These are phyloP conservation scores for Wallacemonas collosoma DNA, from an alignment of 208 protist species.

Conservation along the genomic window DNA sequence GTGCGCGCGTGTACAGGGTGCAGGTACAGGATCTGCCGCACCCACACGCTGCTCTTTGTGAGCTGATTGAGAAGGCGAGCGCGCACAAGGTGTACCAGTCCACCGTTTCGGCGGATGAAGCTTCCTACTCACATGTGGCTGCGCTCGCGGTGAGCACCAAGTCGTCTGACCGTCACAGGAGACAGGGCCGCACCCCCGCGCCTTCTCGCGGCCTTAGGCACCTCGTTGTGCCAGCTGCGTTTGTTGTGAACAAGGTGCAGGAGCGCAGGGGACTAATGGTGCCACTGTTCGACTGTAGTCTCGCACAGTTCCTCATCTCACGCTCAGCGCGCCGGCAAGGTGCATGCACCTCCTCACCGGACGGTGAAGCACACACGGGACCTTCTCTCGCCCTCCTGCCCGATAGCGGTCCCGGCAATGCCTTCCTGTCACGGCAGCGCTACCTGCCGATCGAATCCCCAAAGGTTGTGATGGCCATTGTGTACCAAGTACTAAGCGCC, in stretches of 20 bases:
- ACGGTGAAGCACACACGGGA: background rate
- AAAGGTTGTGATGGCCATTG: constrained; percentile 51
- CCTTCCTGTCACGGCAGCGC: constrained; percentile 20
- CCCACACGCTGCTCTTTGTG: background rate
- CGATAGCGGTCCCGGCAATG: background rate
- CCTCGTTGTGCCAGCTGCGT: constrained; percentile 64
- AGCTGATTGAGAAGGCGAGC: constrained; percentile 15
- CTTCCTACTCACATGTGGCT: constrained; percentile 17
- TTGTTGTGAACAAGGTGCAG: constrained; percentile 35
- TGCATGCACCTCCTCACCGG: background rate
- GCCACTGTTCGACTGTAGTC: constrained; percentile 64
- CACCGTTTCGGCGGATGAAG: constrained; percentile 34
- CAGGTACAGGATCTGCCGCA: background rate
- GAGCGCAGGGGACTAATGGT: constrained; percentile 69
- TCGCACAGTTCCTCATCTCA: constrained; percentile 56
- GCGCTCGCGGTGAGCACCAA: background rate
- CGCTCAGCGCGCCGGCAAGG: background rate
- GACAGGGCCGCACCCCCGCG: constrained; percentile 21
- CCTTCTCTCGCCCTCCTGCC: background rate
- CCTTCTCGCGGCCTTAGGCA: constrained; percentile 25
- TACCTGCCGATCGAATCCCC: constrained; percentile 49
- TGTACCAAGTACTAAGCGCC: constrained; percentile 68
- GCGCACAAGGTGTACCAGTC: constrained; percentile 47
- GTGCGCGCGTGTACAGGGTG: constrained; percentile 70
- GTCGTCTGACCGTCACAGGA: constrained; percentile 21